Conservation (phyloP, 2,329 filamentous ascomycete genomes). For the Hymenotorrendiella dingleyae region DNA sequence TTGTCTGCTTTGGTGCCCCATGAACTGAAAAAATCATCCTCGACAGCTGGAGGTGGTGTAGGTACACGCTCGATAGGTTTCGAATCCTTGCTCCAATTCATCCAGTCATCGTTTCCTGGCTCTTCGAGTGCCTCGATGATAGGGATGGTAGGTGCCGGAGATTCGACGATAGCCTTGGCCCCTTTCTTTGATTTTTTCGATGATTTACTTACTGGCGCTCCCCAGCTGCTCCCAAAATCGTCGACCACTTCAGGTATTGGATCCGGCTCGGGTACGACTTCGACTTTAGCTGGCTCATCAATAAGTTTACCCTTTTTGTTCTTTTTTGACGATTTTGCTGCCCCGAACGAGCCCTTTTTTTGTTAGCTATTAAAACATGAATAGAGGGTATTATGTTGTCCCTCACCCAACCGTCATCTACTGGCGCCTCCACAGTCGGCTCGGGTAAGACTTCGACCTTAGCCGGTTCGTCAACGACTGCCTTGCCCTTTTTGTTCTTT, state of each 20-base stretch:
- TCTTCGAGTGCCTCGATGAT: conserved; percentile 23
- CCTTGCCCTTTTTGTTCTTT: conserved; percentile 40
- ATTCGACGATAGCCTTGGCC: conserved; percentile 17
- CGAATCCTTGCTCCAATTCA: conserved; percentile 26
- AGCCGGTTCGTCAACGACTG: conserved; percentile 26
- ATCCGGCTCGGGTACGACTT: conserved; percentile 19
- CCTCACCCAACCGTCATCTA: conserved; percentile 18
- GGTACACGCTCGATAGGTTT: conserved; percentile 30
- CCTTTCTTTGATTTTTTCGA: conserved; percentile 32
- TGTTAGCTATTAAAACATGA: too few species aligned
- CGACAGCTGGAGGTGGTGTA: conserved; percentile 29
- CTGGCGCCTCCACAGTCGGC: conserved; percentile 23
- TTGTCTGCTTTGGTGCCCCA: conserved; percentile 30
- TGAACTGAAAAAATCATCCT: conserved; percentile 25
- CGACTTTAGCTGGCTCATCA: conserved; percentile 24
- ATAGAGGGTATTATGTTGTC: too few species aligned
- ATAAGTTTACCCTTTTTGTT: conserved; percentile 34
- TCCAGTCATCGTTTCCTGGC: conserved; percentile 25
- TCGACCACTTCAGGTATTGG: conserved; percentile 27
- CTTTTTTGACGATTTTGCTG: conserved; percentile 35
- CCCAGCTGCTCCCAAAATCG: conserved; percentile 27
- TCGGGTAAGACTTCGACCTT: conserved; percentile 24
- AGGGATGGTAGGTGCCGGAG: conserved; percentile 16
- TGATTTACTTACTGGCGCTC: conserved; percentile 35
- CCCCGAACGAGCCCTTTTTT: conserved; percentile 9